Conservation (phyloP, 2,329 filamentous ascomycete genomes). For the Clarireedia homoeocarpa region DNA sequence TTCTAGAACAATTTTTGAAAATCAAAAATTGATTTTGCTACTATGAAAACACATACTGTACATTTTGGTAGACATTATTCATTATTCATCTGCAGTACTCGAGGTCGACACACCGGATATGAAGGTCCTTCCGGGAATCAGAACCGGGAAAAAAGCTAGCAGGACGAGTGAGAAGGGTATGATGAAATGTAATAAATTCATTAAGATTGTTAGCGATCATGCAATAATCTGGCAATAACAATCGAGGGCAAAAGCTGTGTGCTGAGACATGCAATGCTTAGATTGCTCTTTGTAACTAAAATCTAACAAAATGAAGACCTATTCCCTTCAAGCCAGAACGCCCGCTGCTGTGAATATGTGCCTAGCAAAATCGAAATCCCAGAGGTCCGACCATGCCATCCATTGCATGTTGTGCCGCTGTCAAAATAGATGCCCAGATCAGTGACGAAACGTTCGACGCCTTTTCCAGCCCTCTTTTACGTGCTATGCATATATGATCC, state of each 20-base stretch:
- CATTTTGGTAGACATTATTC: no score
- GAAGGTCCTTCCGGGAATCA: no score
- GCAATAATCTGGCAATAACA: not conserved
- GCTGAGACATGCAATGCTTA: not conserved
- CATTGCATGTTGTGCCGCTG: not conserved
- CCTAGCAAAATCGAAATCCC: slow-evolving; percentile 11
- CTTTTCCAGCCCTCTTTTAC: slow-evolving; percentile 26
- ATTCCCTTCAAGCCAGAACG: slow-evolving; percentile 11
- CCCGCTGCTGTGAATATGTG: slow-evolving; percentile 10
- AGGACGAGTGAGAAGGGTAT: not conserved
- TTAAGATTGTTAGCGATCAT: not conserved
- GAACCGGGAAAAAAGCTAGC: no score
- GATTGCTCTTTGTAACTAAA: slow-evolving; percentile 7
- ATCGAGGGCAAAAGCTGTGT: not conserved
- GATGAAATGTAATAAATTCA: not conserved
- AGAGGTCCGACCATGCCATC: slow-evolving; percentile 5
- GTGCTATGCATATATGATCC: slow-evolving; percentile 21
- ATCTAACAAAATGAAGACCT: slow-evolving; percentile 6
- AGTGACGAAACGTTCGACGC: slow-evolving; percentile 17
- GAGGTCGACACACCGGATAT: no score
- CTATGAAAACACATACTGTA: no score
- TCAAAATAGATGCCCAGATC: slow-evolving; percentile 13
- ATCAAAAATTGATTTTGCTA: no score
- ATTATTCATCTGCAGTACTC: no score
- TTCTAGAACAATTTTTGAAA: no score